Evolutionary conservation across 257 asterid species (phyloP), one percentile per base, ranked within the genome.

Genomic region (Lithospermum erythrorhizon): DNA sequence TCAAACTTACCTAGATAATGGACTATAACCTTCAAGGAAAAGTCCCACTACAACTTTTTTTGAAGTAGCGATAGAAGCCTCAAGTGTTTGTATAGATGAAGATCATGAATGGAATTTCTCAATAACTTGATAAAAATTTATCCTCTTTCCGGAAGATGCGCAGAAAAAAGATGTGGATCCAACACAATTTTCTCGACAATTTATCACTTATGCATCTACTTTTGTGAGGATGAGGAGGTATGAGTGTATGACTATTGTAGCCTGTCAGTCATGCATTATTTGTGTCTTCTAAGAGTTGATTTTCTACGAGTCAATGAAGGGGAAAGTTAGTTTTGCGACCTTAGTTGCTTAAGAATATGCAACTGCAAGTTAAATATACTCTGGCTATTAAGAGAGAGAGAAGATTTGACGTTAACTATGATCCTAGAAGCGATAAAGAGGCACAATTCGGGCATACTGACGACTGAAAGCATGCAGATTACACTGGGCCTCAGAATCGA

Each of bases 141-240:
- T 24, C 62, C 51, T 49, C 6, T 65, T 22, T 15, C 57, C 62
- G 69, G 73, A 83, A 89, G 97, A 24, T 89, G 97, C 95, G 90
- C 95, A 58, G 91, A 87, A 56, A 71, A n/a, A 79, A 37, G 72
- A 81, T 64, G 97, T 89, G 62, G 62, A 89, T 81, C 97, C 95
- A 49, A 94, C 97, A 22, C 72, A 81, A 20, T 89, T 87, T 69
- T 86, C 97, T 17, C 77, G 84, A 21, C 93, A 89, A 76, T 66
- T 89, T 64, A 85, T 87, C 69, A 58, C 82, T 27, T 75, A 72
- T 53, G 90, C 79, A 57, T 70, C 77, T 47, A 70, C 68, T 56
- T 67, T 84, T 3, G 85, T 84, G 45, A 75, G 64, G 87, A 84
- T 68, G 79, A 78, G 63, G 94, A 89, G 95, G 97, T 89, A 64